These are phyloP conservation scores for Mycena floridula DNA, from an alignment of 768 basidiomycete genomes.

Conservation along the genomic window DNA sequence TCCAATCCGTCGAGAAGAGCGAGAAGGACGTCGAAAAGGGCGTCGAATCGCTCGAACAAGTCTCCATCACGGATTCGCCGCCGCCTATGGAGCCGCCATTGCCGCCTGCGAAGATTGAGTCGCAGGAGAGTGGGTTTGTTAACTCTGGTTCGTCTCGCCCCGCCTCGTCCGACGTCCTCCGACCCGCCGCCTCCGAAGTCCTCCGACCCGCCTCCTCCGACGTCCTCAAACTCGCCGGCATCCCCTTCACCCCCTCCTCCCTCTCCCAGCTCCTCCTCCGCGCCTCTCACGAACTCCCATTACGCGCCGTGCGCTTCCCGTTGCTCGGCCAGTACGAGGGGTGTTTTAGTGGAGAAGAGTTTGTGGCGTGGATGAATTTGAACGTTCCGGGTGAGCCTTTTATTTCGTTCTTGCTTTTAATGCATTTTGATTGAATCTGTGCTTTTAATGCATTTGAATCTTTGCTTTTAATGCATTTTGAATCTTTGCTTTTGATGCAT, in stretches of 20 bases:
- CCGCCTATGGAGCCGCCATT: conserved; percentile 58
- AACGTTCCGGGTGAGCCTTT: conserved; percentile 77
- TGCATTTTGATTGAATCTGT: too few relatives aligned
- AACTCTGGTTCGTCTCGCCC: too few relatives aligned
- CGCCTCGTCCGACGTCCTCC: too few relatives aligned
- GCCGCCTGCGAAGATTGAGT: conserved; percentile 28
- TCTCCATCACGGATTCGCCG: conserved; percentile 43
- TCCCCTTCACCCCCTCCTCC: conserved; percentile 57
- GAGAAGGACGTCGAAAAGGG: conserved; percentile 56
- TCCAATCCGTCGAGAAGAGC: too few relatives aligned
- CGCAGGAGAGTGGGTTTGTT: too few relatives aligned
- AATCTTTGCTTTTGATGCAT: too few relatives aligned
- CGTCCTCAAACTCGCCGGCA: conserved; percentile 70
- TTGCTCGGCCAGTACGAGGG: conserved; percentile 80
- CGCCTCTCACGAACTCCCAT: conserved; percentile 66
- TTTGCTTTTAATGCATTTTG: too few relatives aligned
- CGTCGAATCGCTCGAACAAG: conserved; percentile 32
- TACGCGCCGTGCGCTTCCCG: conserved; percentile 70
- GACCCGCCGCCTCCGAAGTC: conserved; percentile 10
- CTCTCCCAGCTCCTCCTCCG: conserved; percentile 66
- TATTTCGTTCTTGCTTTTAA: too few relatives aligned
- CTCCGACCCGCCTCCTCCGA: conserved; percentile 33
- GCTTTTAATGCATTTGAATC: too few relatives aligned
- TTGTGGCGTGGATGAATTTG: conserved; percentile 76
- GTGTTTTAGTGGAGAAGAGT: conserved; percentile 85